Evolutionary conservation across 1,284 basidiomycete genomes (phyloP), one percentile per base, ranked within the genome.

Genomic region (Rhodotorula sp.): DNA sequence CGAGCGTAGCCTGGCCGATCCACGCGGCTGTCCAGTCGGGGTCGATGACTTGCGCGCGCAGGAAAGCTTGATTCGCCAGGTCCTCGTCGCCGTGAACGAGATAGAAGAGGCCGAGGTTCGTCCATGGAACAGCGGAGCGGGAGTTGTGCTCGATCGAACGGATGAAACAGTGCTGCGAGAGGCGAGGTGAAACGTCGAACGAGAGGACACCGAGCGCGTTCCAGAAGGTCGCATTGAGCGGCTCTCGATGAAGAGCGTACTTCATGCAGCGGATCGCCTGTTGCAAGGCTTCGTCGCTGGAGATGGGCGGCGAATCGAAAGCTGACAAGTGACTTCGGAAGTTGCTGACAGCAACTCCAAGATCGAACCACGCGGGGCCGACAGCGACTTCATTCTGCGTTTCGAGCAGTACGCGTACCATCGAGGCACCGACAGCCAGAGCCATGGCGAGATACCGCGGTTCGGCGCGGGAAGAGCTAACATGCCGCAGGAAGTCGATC

Each of bases 131-230:
- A 20, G 88, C 87, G 77, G 88, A 89, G 15, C 68, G 62, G 29
- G 75, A 80, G 77, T 95, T 88, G 60, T 91, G 84, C 77, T 98
- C 95, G 64, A 98, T 82, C 12, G 95, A 91, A 63, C 87, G 90
- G 78, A 98, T 88, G 76, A 93, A 97, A 14, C 92, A 90, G 82
- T 99, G 95, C 80, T 99, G 96, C 8, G 92, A 89, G 1, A 86
- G 82, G 76, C 87, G 88, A 0, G 89, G 85, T 61, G 88, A 86
- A 14, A 82, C 80, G n/a, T 85, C 77, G 78, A 94, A 91, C 59
- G 88, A 83, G n/a, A 89, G 83, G 76, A 88, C 86, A 1, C 91
- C 94, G 24, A 95, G 82, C 1, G 88, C 85, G 74, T 87, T 86
- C 96, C 96, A 99, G 76, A 91, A 91, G 4, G 82, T 78, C 66